These are phyloP conservation scores for Saccharomycopsis hybrid DNA, from an alignment of 1,139 yeast species.

Conservation along the genomic window DNA sequence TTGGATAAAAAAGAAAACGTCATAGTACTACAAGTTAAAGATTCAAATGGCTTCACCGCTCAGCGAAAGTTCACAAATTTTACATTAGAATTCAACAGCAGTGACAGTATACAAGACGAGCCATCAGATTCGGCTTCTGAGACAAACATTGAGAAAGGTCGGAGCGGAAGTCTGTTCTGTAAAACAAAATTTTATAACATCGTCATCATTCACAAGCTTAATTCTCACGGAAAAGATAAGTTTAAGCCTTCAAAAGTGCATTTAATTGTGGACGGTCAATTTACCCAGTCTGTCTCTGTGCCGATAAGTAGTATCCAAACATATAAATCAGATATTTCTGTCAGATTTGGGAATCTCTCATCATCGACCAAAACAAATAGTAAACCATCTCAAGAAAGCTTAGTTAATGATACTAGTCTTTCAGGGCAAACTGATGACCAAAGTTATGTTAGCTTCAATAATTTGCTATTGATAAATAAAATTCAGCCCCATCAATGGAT, in stretches of 20 bases:
- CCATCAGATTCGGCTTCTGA: constrained; percentile 1
- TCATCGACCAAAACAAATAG: constrained; percentile 8
- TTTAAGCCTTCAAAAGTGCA: constrained; percentile 27
- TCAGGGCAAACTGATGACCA: not conserved
- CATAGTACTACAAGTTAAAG: constrained; percentile 9
- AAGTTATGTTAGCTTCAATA: constrained; percentile 17
- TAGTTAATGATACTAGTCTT: not conserved
- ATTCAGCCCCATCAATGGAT: constrained; percentile 32
- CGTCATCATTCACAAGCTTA: constrained; percentile 24
- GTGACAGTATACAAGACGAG: not conserved
- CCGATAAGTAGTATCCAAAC: constrained; percentile 23
- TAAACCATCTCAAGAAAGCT: not conserved
- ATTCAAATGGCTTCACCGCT: constrained; percentile 3
- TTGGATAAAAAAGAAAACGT: constrained; percentile 6
- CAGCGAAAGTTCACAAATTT: constrained; percentile 26
- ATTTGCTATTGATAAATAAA: constrained; percentile 26
- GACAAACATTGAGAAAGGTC: too few species aligned
- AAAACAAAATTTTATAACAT: constrained; percentile 25
- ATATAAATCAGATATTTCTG: constrained; percentile 21
- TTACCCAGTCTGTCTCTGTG: constrained; percentile 28
- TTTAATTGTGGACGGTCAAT: constrained; percentile 31
- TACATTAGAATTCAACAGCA: constrained; percentile 23
- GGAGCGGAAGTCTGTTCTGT: not conserved
- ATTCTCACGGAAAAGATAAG: constrained; percentile 15
- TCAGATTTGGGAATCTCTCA: constrained; percentile 24